phyloP scores from a whole-genome alignment of 2,329 filamentous ascomycete species.

The Fusarium kyushuense region DNA sequence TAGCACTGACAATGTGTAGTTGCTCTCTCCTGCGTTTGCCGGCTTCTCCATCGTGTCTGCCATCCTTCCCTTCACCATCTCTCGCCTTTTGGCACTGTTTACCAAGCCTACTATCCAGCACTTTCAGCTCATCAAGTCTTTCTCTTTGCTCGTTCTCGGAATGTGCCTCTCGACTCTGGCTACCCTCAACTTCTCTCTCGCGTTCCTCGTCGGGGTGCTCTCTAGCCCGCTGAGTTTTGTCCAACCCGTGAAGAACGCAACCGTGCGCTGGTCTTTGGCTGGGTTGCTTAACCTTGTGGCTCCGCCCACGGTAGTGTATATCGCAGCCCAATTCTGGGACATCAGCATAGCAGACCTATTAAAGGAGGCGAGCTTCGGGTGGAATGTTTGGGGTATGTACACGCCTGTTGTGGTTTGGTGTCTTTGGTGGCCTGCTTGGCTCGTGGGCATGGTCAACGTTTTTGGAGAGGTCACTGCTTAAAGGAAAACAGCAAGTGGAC shows the following conservation, averaged over 20 bases:
- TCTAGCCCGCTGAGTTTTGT: conserved; percentile 84
- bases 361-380: conserved; percentile 82
- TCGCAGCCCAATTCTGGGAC: conserved; percentile 57
- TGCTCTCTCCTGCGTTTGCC: conserved; percentile 70
- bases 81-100: conserved; percentile 63
- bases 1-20: conserved; percentile 54
- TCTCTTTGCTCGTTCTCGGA: conserved; percentile 91
- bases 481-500: background rate
- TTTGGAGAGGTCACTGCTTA: conserved; percentile 54
- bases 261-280: conserved; percentile 58
- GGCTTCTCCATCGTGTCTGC: conserved; percentile 67
- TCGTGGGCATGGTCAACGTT: conserved; percentile 71
- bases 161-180: conserved; percentile 93
- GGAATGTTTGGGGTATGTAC: conserved; percentile 90
- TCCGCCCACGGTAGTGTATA: conserved; percentile 68
- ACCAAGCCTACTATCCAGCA: conserved; percentile 73
- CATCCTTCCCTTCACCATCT: conserved; percentile 68
- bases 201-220: conserved; percentile 84
- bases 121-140: conserved; percentile 83
- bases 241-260: conserved; percentile 59
- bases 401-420: conserved; percentile 92
- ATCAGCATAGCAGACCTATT: conserved; percentile 69
- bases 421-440: conserved; percentile 95
- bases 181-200: conserved; percentile 94
- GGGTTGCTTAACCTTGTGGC: conserved; percentile 70